Base-by-base conservation (phyloP, 176 grass and related monocot species). In the Oryza meridionalis region DNA sequence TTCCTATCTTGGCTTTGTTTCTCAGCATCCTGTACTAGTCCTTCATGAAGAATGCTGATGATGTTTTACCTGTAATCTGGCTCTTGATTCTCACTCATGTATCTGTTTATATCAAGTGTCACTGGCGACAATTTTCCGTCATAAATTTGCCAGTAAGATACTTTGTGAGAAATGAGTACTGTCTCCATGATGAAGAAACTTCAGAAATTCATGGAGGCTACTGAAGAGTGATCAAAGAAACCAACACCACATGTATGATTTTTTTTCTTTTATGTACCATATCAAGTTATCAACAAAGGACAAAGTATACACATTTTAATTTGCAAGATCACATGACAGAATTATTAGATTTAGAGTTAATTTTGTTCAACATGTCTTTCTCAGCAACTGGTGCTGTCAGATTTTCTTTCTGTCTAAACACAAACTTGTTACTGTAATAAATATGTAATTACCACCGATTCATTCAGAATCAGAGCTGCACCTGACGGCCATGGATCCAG, bases 401-500 rank as follows among this genome's bases (percentile, higher is more conserved):
- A 8, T n/a, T n/a, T 58, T 55, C 9, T 51, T 46, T 2, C 29
- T 53, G 50, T 35, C 33, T 35, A 35, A 19, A 17, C 50, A 53
- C 49, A 19, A 17, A 53, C 5, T 53, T 17, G 45, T 47, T 12
- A 12, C 12, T 14, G 11, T 53, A 5, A 31, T 31, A 35, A 35
- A 32, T 32, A 1, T 32, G 31, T 32, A 32, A 35, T 35, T 35
- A 35, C 33, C 55, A 6, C 55, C 55, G 8, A 24, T 62, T 24
- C 58, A 24, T 7, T 81, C 77, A 40, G 37, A 38, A 6, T 38
- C 37, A 84, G 27, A 88, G 81, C 75, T 74, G 75, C 13, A 84
- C 81, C 6, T 79, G 13, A 0, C 81, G 33, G 9, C 47, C 81
- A 55, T 79, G 67, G 12, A 88, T 84, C 75, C 86, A 88, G 61